Evolutionary conservation across 2,329 filamentous ascomycete species (phyloP).

Genomic region (Byssothecium circinans): DNA sequence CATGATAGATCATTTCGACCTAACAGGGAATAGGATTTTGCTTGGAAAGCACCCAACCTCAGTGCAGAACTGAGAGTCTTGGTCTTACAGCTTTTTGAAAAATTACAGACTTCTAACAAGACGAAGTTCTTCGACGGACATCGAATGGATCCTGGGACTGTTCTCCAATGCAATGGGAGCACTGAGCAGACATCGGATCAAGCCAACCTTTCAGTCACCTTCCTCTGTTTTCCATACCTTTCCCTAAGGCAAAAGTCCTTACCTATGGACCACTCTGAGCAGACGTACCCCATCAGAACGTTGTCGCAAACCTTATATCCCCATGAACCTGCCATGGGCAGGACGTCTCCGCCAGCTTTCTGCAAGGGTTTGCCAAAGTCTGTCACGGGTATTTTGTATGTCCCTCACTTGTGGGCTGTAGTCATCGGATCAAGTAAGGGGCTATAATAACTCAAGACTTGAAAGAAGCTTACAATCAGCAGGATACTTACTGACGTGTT

Average conservation of each 20-base stretch:
- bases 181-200: background rate
- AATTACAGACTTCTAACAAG: background rate
- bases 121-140: constrained; percentile 7
- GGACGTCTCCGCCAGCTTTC: constrained; percentile 8
- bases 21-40: constrained; percentile 2
- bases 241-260: background rate
- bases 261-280: background rate
- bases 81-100: constrained; percentile 3
- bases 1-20: background rate
- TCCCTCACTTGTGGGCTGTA: constrained; percentile 8
- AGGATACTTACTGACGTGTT: constrained; percentile 5
- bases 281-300: constrained; percentile 13
- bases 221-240: constrained; percentile 11
- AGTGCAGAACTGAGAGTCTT: constrained; percentile 2
- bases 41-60: constrained; percentile 8
- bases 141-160: constrained; percentile 13
- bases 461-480: background rate
- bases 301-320: constrained; percentile 25
- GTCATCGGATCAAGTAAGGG: constrained; percentile 6
- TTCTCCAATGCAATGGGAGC: constrained; percentile 11
- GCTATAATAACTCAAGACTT: background rate
- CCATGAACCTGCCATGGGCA: constrained; percentile 15
- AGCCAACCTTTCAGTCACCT: constrained; percentile 4
- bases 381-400: background rate
- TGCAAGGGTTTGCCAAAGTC: constrained; percentile 1